These are phyloP conservation scores for Suillus brevipes DNA, from an alignment of 768 basidiomycete species.

Conservation along the genomic window DNA sequence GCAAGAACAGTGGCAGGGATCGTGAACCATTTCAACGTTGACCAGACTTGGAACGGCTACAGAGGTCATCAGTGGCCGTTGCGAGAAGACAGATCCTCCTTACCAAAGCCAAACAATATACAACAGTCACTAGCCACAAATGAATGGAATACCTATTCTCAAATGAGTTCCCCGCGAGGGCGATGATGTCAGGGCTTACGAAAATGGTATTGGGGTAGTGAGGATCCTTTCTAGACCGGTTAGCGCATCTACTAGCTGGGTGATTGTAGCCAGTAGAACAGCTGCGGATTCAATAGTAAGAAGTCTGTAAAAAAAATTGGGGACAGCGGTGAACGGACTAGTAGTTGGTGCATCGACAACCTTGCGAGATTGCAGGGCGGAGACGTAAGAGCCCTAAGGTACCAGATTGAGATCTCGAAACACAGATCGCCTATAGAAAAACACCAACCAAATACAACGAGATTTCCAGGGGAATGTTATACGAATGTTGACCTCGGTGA, in stretches of 20 bases:
- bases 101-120: slow-evolving; percentile 65
- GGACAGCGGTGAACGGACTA: slow-evolving; percentile 40
- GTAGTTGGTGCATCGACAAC: slow-evolving; percentile 58
- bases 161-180: slow-evolving; percentile 4
- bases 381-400: slow-evolving; percentile 65
- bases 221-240: slow-evolving; percentile 73
- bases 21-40: slow-evolving; percentile 55
- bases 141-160: slow-evolving; percentile 60
- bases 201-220: slow-evolving; percentile 77
- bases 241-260: slow-evolving; percentile 60
- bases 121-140: slow-evolving; percentile 61
- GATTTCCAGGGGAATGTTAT: slow-evolving; percentile 70
- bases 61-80: not conserved
- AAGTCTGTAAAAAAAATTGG: slow-evolving; percentile 1
- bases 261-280: slow-evolving; percentile 47
- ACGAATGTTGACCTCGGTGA: slow-evolving; percentile 40
- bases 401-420: slow-evolving; percentile 3
- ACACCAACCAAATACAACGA: slow-evolving; percentile 61
- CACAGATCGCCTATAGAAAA: not conserved
- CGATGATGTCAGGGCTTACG: slow-evolving; percentile 38
- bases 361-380: slow-evolving; percentile 58
- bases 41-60: slow-evolving; percentile 68
- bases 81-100: slow-evolving; percentile 15
- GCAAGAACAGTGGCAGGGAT: slow-evolving; percentile 60
- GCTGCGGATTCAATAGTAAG: slow-evolving; percentile 33